These are phyloP conservation scores for Colletotrichum tamarilloi DNA, from an alignment of 2,329 filamentous ascomycete species.

Conservation along the genomic window DNA sequence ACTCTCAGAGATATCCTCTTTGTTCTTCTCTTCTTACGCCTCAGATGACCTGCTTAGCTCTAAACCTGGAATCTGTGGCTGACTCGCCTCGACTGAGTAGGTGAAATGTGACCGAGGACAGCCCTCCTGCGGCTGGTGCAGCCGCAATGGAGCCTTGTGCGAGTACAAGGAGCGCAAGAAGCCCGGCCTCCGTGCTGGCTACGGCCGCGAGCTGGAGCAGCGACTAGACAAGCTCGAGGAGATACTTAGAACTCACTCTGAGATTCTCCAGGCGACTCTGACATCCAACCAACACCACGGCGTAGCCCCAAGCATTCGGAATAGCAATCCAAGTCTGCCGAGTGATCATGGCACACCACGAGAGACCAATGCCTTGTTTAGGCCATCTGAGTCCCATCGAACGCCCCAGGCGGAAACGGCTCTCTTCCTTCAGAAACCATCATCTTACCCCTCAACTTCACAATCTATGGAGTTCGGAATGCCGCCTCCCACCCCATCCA, in stretches of 20 bases:
- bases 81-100: constrained; percentile 47
- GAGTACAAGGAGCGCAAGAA: constrained; percentile 78
- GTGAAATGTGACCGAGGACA: constrained; percentile 82
- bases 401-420: constrained; percentile 68
- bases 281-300: constrained; percentile 48
- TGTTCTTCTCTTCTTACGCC: not conserved
- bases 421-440: constrained; percentile 71
- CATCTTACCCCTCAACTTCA: constrained; percentile 57
- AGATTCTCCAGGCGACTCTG: constrained; percentile 71
- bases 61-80: constrained; percentile 2
- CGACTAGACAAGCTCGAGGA: constrained; percentile 77
- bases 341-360: constrained; percentile 69
- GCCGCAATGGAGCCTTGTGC: constrained; percentile 70
- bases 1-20: not conserved
- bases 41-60: not conserved
- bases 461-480: constrained; percentile 64
- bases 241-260: constrained; percentile 72
- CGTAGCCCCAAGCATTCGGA: constrained; percentile 55
- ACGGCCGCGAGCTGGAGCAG: constrained; percentile 79
- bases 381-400: constrained; percentile 60
- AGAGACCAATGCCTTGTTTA: constrained; percentile 59
- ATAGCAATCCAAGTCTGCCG: constrained; percentile 61
- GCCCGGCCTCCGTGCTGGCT: constrained; percentile 73
- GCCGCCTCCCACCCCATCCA: constrained; percentile 55
- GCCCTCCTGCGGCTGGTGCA: constrained; percentile 77